phyloP scores from a whole-genome alignment of 176 grass and related monocot species.

The Tillandsia fasciculata region DNA sequence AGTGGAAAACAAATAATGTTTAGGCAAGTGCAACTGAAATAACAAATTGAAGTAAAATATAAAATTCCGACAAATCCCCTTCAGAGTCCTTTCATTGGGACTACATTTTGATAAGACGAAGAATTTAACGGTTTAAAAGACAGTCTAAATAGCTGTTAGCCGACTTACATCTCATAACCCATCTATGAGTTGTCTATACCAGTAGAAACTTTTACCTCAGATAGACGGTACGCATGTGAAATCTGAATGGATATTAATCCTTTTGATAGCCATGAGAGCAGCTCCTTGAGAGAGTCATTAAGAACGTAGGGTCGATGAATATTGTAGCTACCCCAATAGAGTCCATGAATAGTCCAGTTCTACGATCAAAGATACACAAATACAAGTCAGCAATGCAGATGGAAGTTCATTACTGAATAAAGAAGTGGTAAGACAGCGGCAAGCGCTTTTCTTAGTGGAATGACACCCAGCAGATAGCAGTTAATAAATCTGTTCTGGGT shows the following conservation, averaged over 20 bases:
- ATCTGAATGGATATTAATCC: constrained; percentile 61
- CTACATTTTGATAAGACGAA: too few species aligned
- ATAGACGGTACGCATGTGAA: constrained; percentile 59
- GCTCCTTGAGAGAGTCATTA: constrained; percentile 63
- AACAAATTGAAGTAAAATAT: too few species aligned
- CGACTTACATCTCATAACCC: background rate
- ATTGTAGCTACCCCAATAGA: constrained; percentile 85
- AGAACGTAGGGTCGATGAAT: constrained; percentile 48
- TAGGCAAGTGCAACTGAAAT: background rate
- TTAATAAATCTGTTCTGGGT: too few species aligned
- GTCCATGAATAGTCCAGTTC: constrained; percentile 95
- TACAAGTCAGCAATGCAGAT: constrained; percentile 4
- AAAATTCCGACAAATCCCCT: too few species aligned
- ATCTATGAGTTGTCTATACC: background rate
- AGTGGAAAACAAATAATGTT: background rate
- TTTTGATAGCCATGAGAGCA: constrained; percentile 77
- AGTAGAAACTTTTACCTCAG: constrained; percentile 42
- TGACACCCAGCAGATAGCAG: too few species aligned
- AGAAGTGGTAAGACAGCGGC: too few species aligned
- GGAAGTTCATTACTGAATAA: constrained; percentile 5
- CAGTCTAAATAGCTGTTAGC: constrained; percentile 4
- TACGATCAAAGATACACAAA: constrained; percentile 30
- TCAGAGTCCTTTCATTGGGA: too few species aligned
- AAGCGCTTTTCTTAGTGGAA: too few species aligned
- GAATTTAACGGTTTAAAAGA: background rate